phyloP scores from a whole-genome alignment of 2,329 filamentous ascomycete genomes.

The Calonectria pteridis region DNA sequence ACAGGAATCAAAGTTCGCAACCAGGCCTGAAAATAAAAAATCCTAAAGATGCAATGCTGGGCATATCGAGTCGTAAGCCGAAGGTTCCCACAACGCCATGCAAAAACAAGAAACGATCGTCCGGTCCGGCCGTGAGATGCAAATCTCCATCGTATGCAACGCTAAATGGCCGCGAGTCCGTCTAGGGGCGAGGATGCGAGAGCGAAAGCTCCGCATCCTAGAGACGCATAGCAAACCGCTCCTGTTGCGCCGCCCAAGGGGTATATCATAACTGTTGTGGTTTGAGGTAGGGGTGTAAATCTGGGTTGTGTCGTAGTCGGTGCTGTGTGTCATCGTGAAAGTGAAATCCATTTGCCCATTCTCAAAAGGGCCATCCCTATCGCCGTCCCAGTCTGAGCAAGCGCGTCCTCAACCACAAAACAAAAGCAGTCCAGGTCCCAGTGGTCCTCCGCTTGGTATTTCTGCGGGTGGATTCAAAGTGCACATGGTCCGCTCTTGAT shows the following conservation, averaged over 20 bases:
- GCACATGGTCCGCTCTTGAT: slow-evolving; percentile 55
- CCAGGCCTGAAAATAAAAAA: slow-evolving; percentile 31
- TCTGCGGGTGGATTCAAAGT: slow-evolving; percentile 58
- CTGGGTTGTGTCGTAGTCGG: neutral
- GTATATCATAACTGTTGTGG: slow-evolving; percentile 25
- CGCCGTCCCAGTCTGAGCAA: slow-evolving; percentile 56
- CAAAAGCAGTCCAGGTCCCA: slow-evolving; percentile 72
- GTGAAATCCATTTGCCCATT: neutral
- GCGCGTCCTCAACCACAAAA: slow-evolving; percentile 73
- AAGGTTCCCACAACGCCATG: slow-evolving; percentile 28
- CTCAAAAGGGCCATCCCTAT: slow-evolving; percentile 41
- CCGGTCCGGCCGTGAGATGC: slow-evolving; percentile 29
- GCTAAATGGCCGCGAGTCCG: slow-evolving; percentile 26
- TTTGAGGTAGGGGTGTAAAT: neutral
- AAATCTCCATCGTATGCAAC: slow-evolving; percentile 26
- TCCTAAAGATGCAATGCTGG: slow-evolving; percentile 36
- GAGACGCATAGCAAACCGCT: slow-evolving; percentile 7
- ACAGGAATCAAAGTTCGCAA: slow-evolving; percentile 28
- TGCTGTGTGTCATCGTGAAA: neutral
- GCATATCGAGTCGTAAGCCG: slow-evolving; percentile 29
- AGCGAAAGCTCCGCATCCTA: slow-evolving; percentile 12
- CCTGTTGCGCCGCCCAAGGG: slow-evolving; percentile 11
- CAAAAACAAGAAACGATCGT: slow-evolving; percentile 32
- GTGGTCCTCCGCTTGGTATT: slow-evolving; percentile 71
- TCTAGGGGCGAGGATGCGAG: slow-evolving; percentile 21